phyloP scores from a whole-genome alignment of 192 early-diverging fungal species.

The Linnemannia zychae region DNA sequence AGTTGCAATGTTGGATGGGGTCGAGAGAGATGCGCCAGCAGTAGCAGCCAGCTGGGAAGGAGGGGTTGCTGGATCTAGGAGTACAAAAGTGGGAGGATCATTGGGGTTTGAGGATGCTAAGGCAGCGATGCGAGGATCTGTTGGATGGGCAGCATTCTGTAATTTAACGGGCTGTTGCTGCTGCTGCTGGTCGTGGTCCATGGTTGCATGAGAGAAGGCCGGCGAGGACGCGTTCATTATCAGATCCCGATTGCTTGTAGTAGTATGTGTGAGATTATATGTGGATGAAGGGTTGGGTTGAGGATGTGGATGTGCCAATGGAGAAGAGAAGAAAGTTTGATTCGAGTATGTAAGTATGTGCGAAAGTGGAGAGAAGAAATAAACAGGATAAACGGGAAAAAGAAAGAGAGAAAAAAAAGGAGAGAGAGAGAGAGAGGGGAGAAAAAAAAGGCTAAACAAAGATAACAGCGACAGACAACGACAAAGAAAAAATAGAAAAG shows the following conservation, averaged over 20 bases:
- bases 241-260: neutral
- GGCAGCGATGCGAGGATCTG: conserved; percentile 27
- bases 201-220: neutral
- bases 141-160: neutral
- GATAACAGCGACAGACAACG: neutral
- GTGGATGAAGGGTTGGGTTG: neutral
- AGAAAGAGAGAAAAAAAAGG: neutral
- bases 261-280: neutral
- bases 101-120: conserved; percentile 17
- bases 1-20: conserved; percentile 20
- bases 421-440: conserved; percentile 2
- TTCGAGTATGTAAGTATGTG: too few species aligned
- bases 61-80: conserved; percentile 31
- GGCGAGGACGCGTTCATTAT: conserved; percentile 34
- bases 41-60: conserved; percentile 1
- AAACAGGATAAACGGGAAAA: neutral
- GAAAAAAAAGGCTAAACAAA: neutral
- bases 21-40: neutral
- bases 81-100: conserved; percentile 29
- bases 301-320: neutral
- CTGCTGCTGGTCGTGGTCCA: conserved; percentile 2
- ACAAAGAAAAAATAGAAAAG: neutral
- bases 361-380: neutral
- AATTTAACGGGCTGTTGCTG: conserved; percentile 7
- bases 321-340: neutral